A percentile compares a stretch with the other conserved stretches of the same genome.
Conservation (phyloP, 495 filamentous ascomycete genomes). For the Bombardia bombarda region DNA sequence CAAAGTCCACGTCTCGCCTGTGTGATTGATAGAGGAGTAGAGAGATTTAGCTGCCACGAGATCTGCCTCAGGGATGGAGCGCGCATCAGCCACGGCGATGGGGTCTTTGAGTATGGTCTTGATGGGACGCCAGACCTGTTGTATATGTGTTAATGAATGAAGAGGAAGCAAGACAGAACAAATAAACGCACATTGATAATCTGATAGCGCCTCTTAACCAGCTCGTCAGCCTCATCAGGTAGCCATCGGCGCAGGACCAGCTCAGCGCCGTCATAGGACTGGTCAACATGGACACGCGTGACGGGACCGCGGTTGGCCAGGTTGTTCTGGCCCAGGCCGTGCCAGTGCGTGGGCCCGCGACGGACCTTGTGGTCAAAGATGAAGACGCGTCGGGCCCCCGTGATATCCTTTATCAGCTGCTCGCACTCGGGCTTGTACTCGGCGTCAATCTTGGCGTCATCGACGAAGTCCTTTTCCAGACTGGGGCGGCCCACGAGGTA, state of each 20-base stretch:
- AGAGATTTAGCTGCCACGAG: conserved; percentile 48
- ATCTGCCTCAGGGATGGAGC: conserved; percentile 53
- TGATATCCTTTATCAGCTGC: conserved; percentile 51
- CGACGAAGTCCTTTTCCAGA: conserved; percentile 46
- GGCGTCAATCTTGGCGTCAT: conserved; percentile 50
- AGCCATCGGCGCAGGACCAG: conserved; percentile 52
- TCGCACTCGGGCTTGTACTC: conserved; percentile 57
- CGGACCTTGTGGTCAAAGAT: conserved; percentile 73
- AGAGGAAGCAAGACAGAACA: neutral
- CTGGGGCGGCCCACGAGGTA: conserved; percentile 23
- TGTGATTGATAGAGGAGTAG: conserved; percentile 59
- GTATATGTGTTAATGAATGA: neutral
- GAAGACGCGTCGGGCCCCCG: conserved; percentile 52
- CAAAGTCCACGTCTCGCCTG: conserved; percentile 66
- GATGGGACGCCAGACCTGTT: conserved; percentile 56
- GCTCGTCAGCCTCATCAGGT: conserved; percentile 44
- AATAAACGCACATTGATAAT: conserved; percentile 49
- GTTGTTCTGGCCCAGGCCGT: conserved; percentile 24
- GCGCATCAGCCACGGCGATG: conserved; percentile 51
- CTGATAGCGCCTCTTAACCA: conserved; percentile 55
- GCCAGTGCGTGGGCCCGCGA: conserved; percentile 36
- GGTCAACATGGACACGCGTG: conserved; percentile 62
- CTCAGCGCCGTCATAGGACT: conserved; percentile 53
- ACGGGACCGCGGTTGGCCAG: conserved; percentile 50
- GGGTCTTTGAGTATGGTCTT: conserved; percentile 52